Evolutionary conservation across 139 green algal genomes (phyloP).

Genomic region (Mesotaenium endlicherianum): DNA sequence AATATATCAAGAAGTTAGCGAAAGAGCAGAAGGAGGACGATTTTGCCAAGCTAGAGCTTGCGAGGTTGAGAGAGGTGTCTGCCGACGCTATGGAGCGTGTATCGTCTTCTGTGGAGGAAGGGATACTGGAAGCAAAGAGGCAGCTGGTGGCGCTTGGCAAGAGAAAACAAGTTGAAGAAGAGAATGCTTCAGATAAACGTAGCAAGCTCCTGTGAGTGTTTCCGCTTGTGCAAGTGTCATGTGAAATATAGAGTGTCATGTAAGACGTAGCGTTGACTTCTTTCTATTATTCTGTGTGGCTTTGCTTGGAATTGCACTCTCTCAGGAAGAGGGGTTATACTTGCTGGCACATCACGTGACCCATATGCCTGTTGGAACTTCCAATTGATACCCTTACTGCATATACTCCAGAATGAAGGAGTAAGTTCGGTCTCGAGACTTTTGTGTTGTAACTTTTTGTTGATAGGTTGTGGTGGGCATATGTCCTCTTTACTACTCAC

Average conservation of each 20-base stretch:
- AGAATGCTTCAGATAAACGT: background rate
- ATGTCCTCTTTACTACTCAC: background rate
- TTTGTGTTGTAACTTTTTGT: background rate
- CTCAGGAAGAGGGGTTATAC: too few species aligned
- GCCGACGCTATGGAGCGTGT: constrained; percentile 34
- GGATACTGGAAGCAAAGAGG: constrained; percentile 13
- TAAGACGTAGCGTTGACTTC: background rate
- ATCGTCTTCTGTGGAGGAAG: background rate
- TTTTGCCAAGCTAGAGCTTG: background rate
- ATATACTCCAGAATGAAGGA: too few species aligned
- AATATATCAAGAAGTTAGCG: constrained; percentile 73
- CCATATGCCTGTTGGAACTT: background rate
- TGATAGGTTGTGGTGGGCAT: background rate
- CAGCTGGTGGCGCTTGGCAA: background rate
- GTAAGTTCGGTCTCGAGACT: too few species aligned
- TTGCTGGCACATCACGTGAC: too few species aligned
- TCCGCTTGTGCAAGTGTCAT: background rate
- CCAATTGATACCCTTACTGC: background rate
- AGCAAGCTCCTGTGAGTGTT: background rate
- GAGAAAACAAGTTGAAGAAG: constrained; percentile 7
- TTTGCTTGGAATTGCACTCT: background rate
- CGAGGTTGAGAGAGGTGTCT: background rate
- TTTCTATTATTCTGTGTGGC: background rate
- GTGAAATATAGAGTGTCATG: background rate
- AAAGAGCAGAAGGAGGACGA: constrained; percentile 51